Conservation (phyloP, 2,329 filamentous ascomycete genomes). For the Fusarium praegraminearum region DNA sequence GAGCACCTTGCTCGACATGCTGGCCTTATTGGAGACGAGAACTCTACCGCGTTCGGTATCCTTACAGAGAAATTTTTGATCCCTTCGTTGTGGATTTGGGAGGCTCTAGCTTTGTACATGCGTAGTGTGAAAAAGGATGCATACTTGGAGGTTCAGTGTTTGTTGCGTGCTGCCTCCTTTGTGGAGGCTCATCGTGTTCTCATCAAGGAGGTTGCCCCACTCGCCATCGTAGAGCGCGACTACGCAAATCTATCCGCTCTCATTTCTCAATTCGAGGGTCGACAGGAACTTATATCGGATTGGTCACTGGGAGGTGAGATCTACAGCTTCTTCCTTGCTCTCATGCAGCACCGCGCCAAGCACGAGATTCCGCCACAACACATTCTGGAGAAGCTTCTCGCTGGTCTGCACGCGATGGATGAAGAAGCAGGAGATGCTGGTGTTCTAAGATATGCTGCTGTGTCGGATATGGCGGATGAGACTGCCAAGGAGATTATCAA, state of each 20-base stretch:
- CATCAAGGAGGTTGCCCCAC: constrained; percentile 82
- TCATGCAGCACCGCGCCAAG: constrained; percentile 60
- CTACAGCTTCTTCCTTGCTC: constrained; percentile 72
- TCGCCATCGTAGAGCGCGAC: constrained; percentile 84
- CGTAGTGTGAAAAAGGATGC: constrained; percentile 78
- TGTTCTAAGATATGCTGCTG: constrained; percentile 73
- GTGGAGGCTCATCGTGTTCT: constrained; percentile 88
- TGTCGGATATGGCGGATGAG: constrained; percentile 83
- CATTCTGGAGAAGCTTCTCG: constrained; percentile 68
- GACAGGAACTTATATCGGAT: constrained; percentile 70
- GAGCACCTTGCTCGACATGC: constrained; percentile 81
- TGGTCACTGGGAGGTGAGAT: constrained; percentile 87
- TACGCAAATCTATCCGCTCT: constrained; percentile 76
- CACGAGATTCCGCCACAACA: constrained; percentile 56
- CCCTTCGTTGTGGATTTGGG: constrained; percentile 84
- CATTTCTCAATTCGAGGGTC: constrained; percentile 76
- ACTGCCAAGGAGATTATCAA: constrained; percentile 75
- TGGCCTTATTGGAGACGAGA: constrained; percentile 70
- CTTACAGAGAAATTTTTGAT: constrained; percentile 76
- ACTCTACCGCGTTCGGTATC: constrained; percentile 66
- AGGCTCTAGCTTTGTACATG: constrained; percentile 86
- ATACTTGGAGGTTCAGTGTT: constrained; percentile 78
- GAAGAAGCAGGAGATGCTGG: constrained; percentile 58
- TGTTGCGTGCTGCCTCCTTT: constrained; percentile 81
- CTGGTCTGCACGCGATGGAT: constrained; percentile 67